Base-by-base conservation (phyloP, 2,329 filamentous ascomycete species). In the Penicillium brevicompactum region DNA sequence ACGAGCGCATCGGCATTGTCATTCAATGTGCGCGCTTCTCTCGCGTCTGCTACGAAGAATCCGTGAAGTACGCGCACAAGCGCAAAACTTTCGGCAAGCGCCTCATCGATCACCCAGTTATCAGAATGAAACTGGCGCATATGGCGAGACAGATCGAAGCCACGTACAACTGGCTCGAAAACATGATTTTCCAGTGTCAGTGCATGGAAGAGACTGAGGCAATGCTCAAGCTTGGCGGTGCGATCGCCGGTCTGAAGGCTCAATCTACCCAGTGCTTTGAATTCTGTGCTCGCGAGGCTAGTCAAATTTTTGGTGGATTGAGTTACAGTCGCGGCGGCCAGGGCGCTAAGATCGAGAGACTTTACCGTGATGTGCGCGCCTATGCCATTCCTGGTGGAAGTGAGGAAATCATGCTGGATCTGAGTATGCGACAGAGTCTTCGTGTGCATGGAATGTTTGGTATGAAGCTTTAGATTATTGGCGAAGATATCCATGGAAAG, bases 81-180 rank as follows among this genome's bases (percentile, higher is more conserved):
- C 91, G 94, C 65, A 87, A 87, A 67, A 97, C 94, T 1, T 99
- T 99, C 70, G 92, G 92, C 80, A 94, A 96, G 84, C 91, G 90
- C 71, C 88, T 99, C 63, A 94, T 97, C 71, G 90, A 97, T 64
- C 94, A 99, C 77, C 91, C 93, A 3, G 94, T 97, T 67, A 97
- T 97, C 76, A 91, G 94, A 10, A 87, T 97, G 79, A 97, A 97
- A 82, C 88, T 99, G 42, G 94, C 94, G 2, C 90, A 97, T 77
- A 99, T 99, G 94, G 93, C 92, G 3, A 88, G 94, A 54, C 94
- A 97, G 79, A 96, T 97, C 74, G 94, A 99, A 78, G 92, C 94
- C 22, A 90, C 87, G n/a, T 94, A 94, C 80, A 90, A 89, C 77
- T 99, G 94, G 94, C 85, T 97, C 55, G 94, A 99, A 82, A 95